Base-by-base conservation (phyloP, 2,329 filamentous ascomycete species). In the Microsporum ferrugineum region DNA sequence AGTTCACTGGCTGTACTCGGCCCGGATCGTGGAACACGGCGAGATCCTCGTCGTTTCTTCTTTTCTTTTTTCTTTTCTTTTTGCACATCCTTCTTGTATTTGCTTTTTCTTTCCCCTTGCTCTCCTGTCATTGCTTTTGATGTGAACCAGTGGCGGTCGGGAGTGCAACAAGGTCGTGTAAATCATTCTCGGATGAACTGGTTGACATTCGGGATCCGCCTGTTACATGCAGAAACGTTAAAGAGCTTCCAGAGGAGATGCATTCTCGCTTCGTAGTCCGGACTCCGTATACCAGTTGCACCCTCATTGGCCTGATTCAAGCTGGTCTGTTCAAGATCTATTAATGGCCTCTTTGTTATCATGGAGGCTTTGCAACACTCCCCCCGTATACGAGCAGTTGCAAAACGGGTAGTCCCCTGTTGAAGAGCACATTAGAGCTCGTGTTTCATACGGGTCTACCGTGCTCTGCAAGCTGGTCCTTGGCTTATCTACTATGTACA, bases 1-100 rank as follows among this genome's bases (percentile, higher is more conserved):
- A 5, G 5, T 33, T 53, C 27, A 53, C 49, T 53, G 49, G 49
- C 49, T 53, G 49, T 53, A 33, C 29, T 53, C 49, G 49, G 49
- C 49, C 49, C 49, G 49, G 49, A 34, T 53, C 49, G 49, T 53
- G 49, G 27, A 53, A 53, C 49, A 53, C 49, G 49, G 49, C 49
- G 49, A 53, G 49, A 53, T 53, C 49, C 49, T 53, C 49, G 27
- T 53, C 6, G 17, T 27, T 53, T n/a, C 31, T 33, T 53, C 31
- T 51, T 51, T 51, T 51, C 4, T 8, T 53, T 53, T 33, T 10
- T 33, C 27, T 33, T 53, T 53, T 33, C 31, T 27, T 31, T 53
- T 53, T 33, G 10, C 10, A 14, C 14, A 31, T 8, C 12, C 5
- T 33, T n/a, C 49, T n/a, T 53, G 27, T 27, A 33, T 53, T 14